Base-by-base conservation (phyloP, 306 rosid genomes). In the Benincasa hispida region DNA sequence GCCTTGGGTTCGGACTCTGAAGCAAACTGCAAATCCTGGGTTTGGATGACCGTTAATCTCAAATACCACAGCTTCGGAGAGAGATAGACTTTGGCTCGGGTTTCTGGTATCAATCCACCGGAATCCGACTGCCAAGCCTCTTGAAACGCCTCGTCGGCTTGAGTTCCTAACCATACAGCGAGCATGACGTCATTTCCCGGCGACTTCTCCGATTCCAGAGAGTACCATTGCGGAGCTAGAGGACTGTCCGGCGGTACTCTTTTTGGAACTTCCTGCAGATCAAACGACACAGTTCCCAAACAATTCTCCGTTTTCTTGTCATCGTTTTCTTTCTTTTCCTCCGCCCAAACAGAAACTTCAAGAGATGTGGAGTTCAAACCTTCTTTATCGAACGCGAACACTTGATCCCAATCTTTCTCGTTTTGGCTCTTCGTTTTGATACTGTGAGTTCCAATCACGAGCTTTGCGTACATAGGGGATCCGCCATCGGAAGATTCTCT, bases 81-180 rank as follows among this genome's bases (percentile, higher is more conserved):
- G 1, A 91, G 84, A 50, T 94, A 94, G 2, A 91, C 97, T 73
- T 94, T 94, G 6, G 97, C 89, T 58, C 98, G 79, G 4, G 96
- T 91, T 86, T 89, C 96, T n/a, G 97, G 88, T 73, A 91, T 79
- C 79, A 90, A 77, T 25, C 93, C 94, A 8, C 98, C 94, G 55
- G 97, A 91, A 60, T 91, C 96, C 8, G 97, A 94, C 47, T 90
- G 94, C 98, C 98, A 90, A 1, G 97, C 97, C 41, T 94, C 98
- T 54, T 90, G 97, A 66, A 94, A 94, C 0, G 93, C 91, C 70
- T 93, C 97, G 10, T 93, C 97, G 0, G 93, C 89, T 82, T 91
- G 96, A 14, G 97, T 89, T 0, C 98, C 93, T 4, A 88, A 62
- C 98, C 98, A 93, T 1, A 88, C 96, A 0, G 96, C 84, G 4